Conservation (phyloP, 169 alveolate species). For the Plasmodium cynomolgi region DNA sequence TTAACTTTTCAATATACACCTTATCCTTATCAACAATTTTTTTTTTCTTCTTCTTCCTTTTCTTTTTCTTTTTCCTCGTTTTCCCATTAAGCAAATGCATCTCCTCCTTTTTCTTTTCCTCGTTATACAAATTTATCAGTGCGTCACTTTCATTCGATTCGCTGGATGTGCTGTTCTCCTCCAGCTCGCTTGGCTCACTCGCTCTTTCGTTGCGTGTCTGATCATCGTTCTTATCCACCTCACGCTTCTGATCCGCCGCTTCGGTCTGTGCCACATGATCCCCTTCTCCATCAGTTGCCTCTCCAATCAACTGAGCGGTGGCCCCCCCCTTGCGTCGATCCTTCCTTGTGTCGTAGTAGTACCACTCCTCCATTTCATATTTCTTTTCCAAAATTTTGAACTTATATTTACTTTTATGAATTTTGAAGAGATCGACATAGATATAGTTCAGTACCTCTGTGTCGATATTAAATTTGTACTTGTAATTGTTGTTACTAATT, state of each 20-base stretch:
- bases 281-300: neutral
- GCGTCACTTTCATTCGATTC: slow-evolving; percentile 49
- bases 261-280: neutral
- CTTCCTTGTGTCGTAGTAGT: slow-evolving; percentile 23
- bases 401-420: slow-evolving; percentile 55
- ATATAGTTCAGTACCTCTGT: slow-evolving; percentile 26
- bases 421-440: slow-evolving; percentile 59
- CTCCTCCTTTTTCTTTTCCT: slow-evolving; percentile 39
- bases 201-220: neutral
- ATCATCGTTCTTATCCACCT: neutral
- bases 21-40: slow-evolving; percentile 54
- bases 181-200: neutral
- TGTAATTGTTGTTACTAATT: slow-evolving; percentile 47
- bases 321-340: neutral
- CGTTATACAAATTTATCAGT: slow-evolving; percentile 54
- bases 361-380: slow-evolving; percentile 63
- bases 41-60: slow-evolving; percentile 39
- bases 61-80: slow-evolving; percentile 23
- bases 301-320: neutral
- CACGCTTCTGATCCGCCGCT: neutral
- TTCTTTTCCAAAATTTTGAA: slow-evolving; percentile 47
- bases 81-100: neutral
- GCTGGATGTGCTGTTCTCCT: slow-evolving; percentile 12
- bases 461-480: slow-evolving; percentile 60
- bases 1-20: slow-evolving; percentile 56